These are phyloP conservation scores for Monotropa hypopitys DNA, from an alignment of 179 eudicot genomes.

Conservation along the genomic window DNA sequence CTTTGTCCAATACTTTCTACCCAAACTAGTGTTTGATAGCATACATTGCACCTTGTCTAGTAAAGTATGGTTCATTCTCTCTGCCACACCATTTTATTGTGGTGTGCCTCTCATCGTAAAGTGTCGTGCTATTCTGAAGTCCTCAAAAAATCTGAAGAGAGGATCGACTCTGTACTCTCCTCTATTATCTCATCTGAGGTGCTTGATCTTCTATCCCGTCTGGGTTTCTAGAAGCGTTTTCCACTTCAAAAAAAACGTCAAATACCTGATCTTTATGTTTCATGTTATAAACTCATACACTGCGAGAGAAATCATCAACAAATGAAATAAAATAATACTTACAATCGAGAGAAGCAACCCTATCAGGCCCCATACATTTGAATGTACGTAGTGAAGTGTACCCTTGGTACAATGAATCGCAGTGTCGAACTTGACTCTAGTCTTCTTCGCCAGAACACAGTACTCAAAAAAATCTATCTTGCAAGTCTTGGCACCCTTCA, in stretches of 20 bases:
- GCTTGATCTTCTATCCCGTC: not conserved
- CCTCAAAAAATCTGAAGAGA: not conserved
- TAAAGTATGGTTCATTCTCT: not conserved
- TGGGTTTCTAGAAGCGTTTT: not conserved
- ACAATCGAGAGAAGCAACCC: not conserved
- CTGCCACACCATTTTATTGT: slow-evolving; percentile 9
- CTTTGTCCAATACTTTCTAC: slow-evolving; percentile 3
- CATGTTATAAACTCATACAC: not conserved
- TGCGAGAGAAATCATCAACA: slow-evolving; percentile 10
- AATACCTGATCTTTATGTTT: slow-evolving; percentile 5
- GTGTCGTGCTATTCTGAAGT: not conserved
- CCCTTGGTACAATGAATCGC: not conserved
- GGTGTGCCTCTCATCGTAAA: not conserved
- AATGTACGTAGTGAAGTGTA: not conserved
- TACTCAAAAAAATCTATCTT: not conserved
- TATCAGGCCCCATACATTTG: not conserved
- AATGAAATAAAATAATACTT: not conserved
- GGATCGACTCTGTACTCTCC: not conserved
- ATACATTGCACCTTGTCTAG: slow-evolving; percentile 7
- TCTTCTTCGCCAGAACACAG: not conserved
- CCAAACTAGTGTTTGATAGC: not conserved
- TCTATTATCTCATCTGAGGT: slow-evolving; percentile 2
- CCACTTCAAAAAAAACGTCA: not conserved
- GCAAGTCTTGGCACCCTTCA: not conserved
- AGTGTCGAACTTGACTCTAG: not conserved